Base-by-base conservation (phyloP, 495 filamentous ascomycete genomes). In the Thermothielavioides terrestris region DNA sequence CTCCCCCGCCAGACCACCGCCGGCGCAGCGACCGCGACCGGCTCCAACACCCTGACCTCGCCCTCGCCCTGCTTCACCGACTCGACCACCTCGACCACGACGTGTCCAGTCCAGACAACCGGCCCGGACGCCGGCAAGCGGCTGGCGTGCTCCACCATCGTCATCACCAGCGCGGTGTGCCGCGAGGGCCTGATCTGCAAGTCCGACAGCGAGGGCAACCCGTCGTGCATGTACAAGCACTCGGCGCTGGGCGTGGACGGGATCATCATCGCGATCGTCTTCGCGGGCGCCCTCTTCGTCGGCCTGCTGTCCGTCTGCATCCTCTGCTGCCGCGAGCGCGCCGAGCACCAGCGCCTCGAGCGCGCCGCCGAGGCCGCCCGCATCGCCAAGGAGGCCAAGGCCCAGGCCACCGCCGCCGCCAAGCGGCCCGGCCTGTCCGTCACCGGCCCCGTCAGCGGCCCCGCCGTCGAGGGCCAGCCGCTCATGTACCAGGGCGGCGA, bases 371-470 rank as follows among this genome's bases (percentile, higher is more conserved):
- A 65, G 46, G 60, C 63, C 23, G 60, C 67, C 46, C 63, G 62
- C 39, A 66, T 67, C 32, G 64, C 60, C 9, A 63, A 65, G 42
- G 67, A 69, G 42, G 51, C 59, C 21, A 64, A 62, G 54, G 52
- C 46, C 11, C 18, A 32, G 27, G 58, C 56, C 21, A 50, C 56
- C 41, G 51, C 57, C 15, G 50, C 47, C 34, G 45, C 52, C 4
- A 69, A 68, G 65, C 42, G 52, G 14, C 41, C 50, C 6, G 53
- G 77, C 72, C 41, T 73, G 72, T 42, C 81, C 71, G 26, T 72
- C 73, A 65, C 94, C 86, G 38, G 74, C 80, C 18, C 87, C 86
- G 53, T 86, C 86, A 46, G 86, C 84, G 58, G 91, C 91, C 32
- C 83, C 75, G 1, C 66, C 56, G 58, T 84, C 18, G 54, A 57